Percentiles rank a stretch among this genome's conserved stretches.
Evolutionary conservation across 305 asterid genomes (phyloP).

Genomic region (Plantago rigida): DNA sequence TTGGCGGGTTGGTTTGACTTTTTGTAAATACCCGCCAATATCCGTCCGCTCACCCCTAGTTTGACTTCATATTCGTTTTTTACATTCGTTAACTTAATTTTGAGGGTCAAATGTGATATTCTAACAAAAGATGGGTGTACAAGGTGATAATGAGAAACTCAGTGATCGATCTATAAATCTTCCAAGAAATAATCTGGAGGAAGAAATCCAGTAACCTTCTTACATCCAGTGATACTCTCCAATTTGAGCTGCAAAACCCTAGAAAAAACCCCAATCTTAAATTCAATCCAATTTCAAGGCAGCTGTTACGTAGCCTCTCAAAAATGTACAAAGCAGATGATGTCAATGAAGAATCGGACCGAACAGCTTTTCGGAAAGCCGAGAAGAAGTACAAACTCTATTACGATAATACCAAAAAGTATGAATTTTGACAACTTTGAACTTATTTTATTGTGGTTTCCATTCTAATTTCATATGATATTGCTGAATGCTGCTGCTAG

Average conservation of each 20-base stretch:
- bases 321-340: conserved; percentile 57
- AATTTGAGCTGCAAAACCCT: conserved; percentile 24
- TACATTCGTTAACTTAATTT: too few species aligned
- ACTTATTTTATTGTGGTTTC: neutral
- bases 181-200: too few species aligned
- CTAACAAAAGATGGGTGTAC: too few species aligned
- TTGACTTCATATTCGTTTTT: too few species aligned
- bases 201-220: too few species aligned
- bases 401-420: conserved; percentile 64
- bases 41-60: too few species aligned
- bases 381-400: conserved; percentile 90
- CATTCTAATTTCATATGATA: neutral
- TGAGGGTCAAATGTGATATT: too few species aligned
- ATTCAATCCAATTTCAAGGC: neutral
- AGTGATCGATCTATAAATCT: too few species aligned
- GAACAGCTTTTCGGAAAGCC: conserved; percentile 78
- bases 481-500: neutral
- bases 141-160: too few species aligned
- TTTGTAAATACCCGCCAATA: too few species aligned
- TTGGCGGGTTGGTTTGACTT: too few species aligned
- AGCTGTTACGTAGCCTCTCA: neutral
- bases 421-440: conserved; percentile 6
- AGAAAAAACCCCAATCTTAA: conserved; percentile 16
- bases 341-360: conserved; percentile 48
- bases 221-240: too few species aligned